Evolutionary conservation across 331 rosid genomes (phyloP), one percentile per base, ranked within the genome.

Genomic region (Saraca asoca): DNA sequence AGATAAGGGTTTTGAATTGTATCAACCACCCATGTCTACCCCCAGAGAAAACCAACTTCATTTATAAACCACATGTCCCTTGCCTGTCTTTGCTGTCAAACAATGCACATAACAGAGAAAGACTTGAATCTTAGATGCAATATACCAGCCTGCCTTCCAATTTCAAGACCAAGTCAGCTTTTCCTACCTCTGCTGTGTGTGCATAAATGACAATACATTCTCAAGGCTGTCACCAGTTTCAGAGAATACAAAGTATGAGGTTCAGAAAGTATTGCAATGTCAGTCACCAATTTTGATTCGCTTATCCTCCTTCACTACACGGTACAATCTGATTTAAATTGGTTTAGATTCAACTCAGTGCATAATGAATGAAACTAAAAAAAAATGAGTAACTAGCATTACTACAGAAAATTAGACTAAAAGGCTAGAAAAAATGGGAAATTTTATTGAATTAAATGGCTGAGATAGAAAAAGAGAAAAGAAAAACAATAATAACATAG

Each of bases 391-490:
- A 58, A 35, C 18, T 18, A 39, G 10, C 11, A 5, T n/a, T n/a
- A n/a, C n/a, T 24, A 24, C 3, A 24, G 31, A 24, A 24, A 24
- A 24, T 3, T 1, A 24, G 31, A 24, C 31, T 24, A 1, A 3
- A 24, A 24, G 31, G 14, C 3, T 7, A 42, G 53, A 44, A 34
- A 62, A 70, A 71, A 44, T 51, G 60, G 20, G 34, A 71, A 53
- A n/a, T 78, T 81, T 88, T 88, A 88, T 88, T 88, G 86, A n/a
- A 81, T 78, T 72, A 55, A 81, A 70, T 80, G 77, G 66, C 64
- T 51, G 67, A 39, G 62, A 75, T 50, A 70, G 63, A 68, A 68
- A 44, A 60, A 12, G 37, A 35, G 64, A 68, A 37, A 69, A 53
- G 29, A 78, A 75, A 6, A 67, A 71, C 9, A 64, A 73, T 65